These are phyloP conservation scores for Coemansia sp. DNA, from an alignment of 192 early-diverging fungal genomes.

Conservation along the genomic window DNA sequence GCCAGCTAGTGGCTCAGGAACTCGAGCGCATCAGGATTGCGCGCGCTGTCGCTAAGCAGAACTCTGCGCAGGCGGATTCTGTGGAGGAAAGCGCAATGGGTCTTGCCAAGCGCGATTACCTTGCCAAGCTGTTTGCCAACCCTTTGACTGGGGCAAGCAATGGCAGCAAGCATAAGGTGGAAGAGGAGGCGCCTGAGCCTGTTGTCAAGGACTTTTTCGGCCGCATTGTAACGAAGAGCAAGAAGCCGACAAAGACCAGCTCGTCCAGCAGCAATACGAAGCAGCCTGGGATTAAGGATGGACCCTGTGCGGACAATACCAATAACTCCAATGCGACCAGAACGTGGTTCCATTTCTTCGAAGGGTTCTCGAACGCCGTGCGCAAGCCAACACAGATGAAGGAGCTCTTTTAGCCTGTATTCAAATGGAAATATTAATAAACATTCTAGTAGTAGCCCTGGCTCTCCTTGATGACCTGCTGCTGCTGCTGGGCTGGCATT, in stretches of 20 bases:
- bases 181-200: slow-evolving; percentile 7
- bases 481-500: slow-evolving; percentile 72
- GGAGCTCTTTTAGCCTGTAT: slow-evolving; percentile 55
- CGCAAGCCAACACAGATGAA: slow-evolving; percentile 68
- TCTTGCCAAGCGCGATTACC: slow-evolving; percentile 28
- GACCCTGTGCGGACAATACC: too few relatives aligned
- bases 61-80: slow-evolving; percentile 23
- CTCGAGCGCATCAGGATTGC: slow-evolving; percentile 43
- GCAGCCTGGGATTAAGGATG: too few relatives aligned
- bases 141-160: slow-evolving; percentile 17
- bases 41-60: neutral
- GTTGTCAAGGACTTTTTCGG: slow-evolving; percentile 77
- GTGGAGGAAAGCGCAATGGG: slow-evolving; percentile 17
- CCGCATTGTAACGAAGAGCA: slow-evolving; percentile 34
- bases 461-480: slow-evolving; percentile 66
- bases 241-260: neutral
- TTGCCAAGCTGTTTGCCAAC: slow-evolving; percentile 31
- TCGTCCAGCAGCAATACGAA: too few relatives aligned
- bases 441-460: slow-evolving; percentile 53
- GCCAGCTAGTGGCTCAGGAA: slow-evolving; percentile 81
- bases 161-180: too few relatives aligned
- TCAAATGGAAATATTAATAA: neutral
- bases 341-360: slow-evolving; percentile 77
- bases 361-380: slow-evolving; percentile 92
- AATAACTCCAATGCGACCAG: neutral